Percentiles rank a stretch among this genome's conserved stretches.
Evolutionary conservation across 495 filamentous ascomycete genomes (phyloP).

Genomic region (Venustampulla echinocandica): DNA sequence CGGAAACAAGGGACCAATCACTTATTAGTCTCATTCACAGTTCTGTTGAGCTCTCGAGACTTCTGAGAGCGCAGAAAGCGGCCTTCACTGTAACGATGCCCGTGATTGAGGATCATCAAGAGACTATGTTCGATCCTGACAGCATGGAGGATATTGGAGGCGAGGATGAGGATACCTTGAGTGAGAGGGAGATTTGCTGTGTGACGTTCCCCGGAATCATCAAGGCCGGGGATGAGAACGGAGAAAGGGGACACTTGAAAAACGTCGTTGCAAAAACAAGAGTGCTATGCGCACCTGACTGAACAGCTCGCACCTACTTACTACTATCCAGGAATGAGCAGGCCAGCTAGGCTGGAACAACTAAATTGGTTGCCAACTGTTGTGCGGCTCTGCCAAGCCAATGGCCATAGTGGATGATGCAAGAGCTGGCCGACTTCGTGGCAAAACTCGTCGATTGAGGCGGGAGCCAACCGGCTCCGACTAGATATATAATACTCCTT

Average conservation of each 20-base stretch:
- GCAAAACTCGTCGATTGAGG: no score
- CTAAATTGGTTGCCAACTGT: background rate
- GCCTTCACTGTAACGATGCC: slow-evolving; percentile 43
- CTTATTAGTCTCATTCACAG: slow-evolving; percentile 35
- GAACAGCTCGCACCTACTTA: slow-evolving; percentile 11
- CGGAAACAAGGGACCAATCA: slow-evolving; percentile 37
- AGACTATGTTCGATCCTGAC: slow-evolving; percentile 37
- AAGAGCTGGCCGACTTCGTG: no score
- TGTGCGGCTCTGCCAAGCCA: no score
- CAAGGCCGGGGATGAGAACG: slow-evolving; percentile 48
- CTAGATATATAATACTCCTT: no score
- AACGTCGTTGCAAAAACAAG: slow-evolving; percentile 48
- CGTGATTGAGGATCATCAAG: slow-evolving; percentile 37
- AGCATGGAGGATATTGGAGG: slow-evolving; percentile 51
- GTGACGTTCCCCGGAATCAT: slow-evolving; percentile 44
- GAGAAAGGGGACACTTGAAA: slow-evolving; percentile 39
- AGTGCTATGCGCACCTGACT: slow-evolving; percentile 44
- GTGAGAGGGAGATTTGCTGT: slow-evolving; percentile 28
- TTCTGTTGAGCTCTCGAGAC: slow-evolving; percentile 40
- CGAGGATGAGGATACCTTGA: slow-evolving; percentile 45
- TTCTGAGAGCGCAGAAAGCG: slow-evolving; percentile 45
- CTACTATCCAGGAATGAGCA: no score
- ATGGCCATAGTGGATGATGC: no score
- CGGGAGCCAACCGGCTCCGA: no score
- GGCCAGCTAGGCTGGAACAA: no score